Base-by-base conservation (phyloP, 2,329 filamentous ascomycete species). In the Mariannaea sp. region DNA sequence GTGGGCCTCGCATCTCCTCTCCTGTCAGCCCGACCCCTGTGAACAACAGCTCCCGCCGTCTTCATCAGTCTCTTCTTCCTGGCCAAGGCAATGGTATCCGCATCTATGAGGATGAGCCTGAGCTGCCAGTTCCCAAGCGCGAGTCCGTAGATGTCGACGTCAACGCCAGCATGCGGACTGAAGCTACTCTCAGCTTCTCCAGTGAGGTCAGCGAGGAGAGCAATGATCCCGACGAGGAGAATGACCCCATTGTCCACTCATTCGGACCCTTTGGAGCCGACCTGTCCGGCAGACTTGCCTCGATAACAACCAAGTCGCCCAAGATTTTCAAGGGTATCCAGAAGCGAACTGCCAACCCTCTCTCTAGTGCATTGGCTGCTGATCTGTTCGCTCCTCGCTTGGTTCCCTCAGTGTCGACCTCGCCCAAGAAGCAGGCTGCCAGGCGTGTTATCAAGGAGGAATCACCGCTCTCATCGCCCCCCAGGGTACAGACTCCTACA, bases 241-340 rank as follows among this genome's bases (percentile, higher is more conserved):
- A 97, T 59, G 94, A 97, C 63, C 92, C 92, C 3, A 86, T 96
- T 49, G 79, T 97, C 14, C 90, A 94, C 71, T 96, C 92, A 0
- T 97, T 97, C 62, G 92, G 92, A 13, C 91, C 92, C 1, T 96
- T 90, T 67, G 92, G 91, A 35, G 89, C 89, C 48, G 90, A 96
- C 68, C 80, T 96, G 30, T 85, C 93, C n/a, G 84, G 84, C 56
- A 86, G 90, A 20, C 82, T 97, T 70, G 89, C 90, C 17, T 90
- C 89, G 2, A 88, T 97, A 75, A 82, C 80, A 43, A 81, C 89
- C 4, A 78, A 77, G 42, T 90, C 89, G 7, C 89, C 89, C 19
- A 78, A 82, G 62, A 74, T 61, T 26, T 54, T 64, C 49, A 63
- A 65, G 35, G 61, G 65, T 6, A 46, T 54, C 51, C 36, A 22